Base-by-base conservation (phyloP, 2,329 filamentous ascomycete species). In the Cladophialophora immunda region DNA sequence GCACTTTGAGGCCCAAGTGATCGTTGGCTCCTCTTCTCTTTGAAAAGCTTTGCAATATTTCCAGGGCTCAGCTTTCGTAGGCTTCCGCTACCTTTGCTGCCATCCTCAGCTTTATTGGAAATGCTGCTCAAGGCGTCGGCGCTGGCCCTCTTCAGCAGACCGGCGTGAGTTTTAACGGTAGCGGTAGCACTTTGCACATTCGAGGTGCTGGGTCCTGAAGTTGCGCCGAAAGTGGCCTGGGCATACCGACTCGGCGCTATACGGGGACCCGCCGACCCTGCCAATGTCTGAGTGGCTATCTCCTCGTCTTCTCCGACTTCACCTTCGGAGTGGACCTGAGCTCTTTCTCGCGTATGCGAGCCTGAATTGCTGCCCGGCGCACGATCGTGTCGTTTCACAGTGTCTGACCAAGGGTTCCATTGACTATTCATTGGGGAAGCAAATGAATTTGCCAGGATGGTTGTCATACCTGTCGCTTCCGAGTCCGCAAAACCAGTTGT, bases 321-420 rank as follows among this genome's bases (percentile, higher is more conserved):
- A 11, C 67, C 65, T 2, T 69, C 68, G 8, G 50, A 73, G 13
- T 77, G 68, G 32, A 78, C 76, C 55, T 81, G 77, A 3, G 80
- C 75, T 55, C 76, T 67, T 70, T 82, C 81, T 22, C 79, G 75
- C 45, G 76, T 72, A 64, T 81, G 80, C 25, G 74, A 73, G 17
- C 22, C 17, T 22, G 38, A 8, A 15, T 29, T 45, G 22, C 9
- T 22, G 19, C 54, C 58, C 29, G 60, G 29, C 6, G 38, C 34
- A 17, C 7, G 9, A 13, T 19, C 54, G 19, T 9, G 55, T 22
- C 8, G 19, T 7, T 29, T 58, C 9, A 62, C 17, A 63, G 65
- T 50, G 25, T 68, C 65, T 32, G 54, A 65, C 59, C 75, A 66
- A 29, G 67, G 64, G 45, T 74, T 58, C 68, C 64, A 41, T 73